Conservation (phyloP, 768 basidiomycete genomes). For the Rhodotorula taiwanensis region DNA sequence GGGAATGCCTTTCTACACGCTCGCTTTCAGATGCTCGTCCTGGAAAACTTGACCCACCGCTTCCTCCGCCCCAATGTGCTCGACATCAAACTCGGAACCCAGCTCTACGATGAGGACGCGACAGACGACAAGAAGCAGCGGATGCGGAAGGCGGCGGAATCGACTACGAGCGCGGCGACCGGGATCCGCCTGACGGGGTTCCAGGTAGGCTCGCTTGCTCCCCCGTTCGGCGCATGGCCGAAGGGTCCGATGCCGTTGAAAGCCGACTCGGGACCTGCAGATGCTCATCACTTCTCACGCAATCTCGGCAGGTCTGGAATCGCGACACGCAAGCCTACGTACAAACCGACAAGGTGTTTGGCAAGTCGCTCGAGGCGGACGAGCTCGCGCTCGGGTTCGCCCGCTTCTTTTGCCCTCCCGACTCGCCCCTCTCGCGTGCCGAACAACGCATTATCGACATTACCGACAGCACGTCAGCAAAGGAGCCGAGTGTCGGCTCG, state of each 20-base stretch:
- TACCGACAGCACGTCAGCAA: too few relatives aligned
- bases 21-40: constrained; percentile 40
- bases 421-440: constrained; percentile 1
- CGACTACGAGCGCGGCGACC: constrained; percentile 65
- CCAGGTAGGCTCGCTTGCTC: too few relatives aligned
- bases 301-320: constrained; percentile 61
- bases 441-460: too few relatives aligned
- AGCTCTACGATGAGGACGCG: constrained; percentile 63
- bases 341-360: constrained; percentile 66
- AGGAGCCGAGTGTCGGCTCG: too few relatives aligned
- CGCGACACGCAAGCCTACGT: constrained; percentile 54
- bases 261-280: constrained; percentile 40
- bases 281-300: not conserved
- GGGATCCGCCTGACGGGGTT: constrained; percentile 84
- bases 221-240: too few relatives aligned
- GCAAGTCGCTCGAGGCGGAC: constrained; percentile 61
- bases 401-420: constrained; percentile 61
- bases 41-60: constrained; percentile 70
- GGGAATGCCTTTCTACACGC: too few relatives aligned
- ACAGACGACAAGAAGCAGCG: constrained; percentile 66
- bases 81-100: constrained; percentile 87
- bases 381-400: constrained; percentile 71
- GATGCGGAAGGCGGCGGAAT: constrained; percentile 63
- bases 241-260: too few relatives aligned
- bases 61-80: constrained; percentile 79